Conservation (phyloP, 192 early-diverging fungal species). For the Geranomyces variabilis region DNA sequence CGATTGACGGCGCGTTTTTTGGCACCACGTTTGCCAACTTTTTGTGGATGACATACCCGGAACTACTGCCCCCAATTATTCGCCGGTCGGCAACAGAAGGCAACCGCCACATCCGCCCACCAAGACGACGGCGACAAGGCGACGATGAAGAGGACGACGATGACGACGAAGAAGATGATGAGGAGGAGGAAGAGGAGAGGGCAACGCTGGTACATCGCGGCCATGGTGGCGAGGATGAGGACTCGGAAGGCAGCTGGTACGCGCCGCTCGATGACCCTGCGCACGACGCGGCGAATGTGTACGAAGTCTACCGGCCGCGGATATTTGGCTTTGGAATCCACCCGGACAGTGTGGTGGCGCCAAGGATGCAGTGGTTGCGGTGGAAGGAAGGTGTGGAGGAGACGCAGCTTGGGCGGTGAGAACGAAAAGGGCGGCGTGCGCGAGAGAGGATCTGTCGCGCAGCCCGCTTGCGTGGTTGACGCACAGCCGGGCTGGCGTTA, state of each 20-base stretch:
- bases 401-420: too few species aligned
- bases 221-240: constrained; percentile 38
- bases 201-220: too few species aligned
- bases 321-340: constrained; percentile 93
- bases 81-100: background rate
- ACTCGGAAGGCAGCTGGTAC: constrained; percentile 6
- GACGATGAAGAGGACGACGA: constrained; percentile 17
- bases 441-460: too few species aligned
- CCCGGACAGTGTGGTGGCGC: constrained; percentile 73
- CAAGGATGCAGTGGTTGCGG: constrained; percentile 92
- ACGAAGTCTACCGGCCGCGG: constrained; percentile 74
- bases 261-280: background rate
- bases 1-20: constrained; percentile 82
- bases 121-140: background rate
- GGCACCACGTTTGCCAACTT: constrained; percentile 95
- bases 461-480: too few species aligned
- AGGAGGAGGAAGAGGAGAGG: constrained; percentile 37
- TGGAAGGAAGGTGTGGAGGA: constrained; percentile 50
- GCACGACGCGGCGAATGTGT: constrained; percentile 15
- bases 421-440: too few species aligned
- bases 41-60: constrained; percentile 85
- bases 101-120: background rate
- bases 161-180: constrained; percentile 6
- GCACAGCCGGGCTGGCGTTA: too few species aligned
- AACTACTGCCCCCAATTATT: constrained; percentile 58